A percentile compares a stretch with the other conserved stretches of the same genome.
Evolutionary conservation across 2,329 filamentous ascomycete species (phyloP).

Genomic region (Aureobasidium sp.): DNA sequence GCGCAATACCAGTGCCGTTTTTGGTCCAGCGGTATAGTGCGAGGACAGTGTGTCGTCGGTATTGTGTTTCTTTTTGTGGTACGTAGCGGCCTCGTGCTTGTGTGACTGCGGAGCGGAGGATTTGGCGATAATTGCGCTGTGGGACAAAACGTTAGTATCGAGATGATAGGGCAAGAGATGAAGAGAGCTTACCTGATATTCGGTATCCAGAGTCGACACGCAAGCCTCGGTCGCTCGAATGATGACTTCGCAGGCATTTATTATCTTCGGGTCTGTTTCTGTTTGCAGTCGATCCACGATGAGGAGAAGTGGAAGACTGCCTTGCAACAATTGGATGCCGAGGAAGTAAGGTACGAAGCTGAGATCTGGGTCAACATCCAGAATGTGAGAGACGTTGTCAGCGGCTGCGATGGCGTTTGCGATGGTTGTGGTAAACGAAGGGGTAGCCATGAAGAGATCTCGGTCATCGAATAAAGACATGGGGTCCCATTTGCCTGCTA

Average conservation of each 20-base stretch:
- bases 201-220: slow-evolving; percentile 9
- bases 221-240: slow-evolving; percentile 12
- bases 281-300: slow-evolving; percentile 13
- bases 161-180: neutral
- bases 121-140: slow-evolving; percentile 10
- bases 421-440: slow-evolving; percentile 10
- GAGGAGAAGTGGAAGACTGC: slow-evolving; percentile 9
- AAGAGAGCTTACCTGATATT: slow-evolving; percentile 1
- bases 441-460: slow-evolving; percentile 13
- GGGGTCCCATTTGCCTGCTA: slow-evolving; percentile 12
- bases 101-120: slow-evolving; percentile 9
- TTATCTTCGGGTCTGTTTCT: slow-evolving; percentile 11
- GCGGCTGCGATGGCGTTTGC: slow-evolving; percentile 12
- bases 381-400: slow-evolving; percentile 8
- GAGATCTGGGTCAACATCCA: slow-evolving; percentile 11
- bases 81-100: slow-evolving; percentile 12
- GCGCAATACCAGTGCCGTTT: slow-evolving; percentile 9
- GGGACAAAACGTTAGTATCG: neutral
- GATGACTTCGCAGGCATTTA: slow-evolving; percentile 12
- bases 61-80: slow-evolving; percentile 12
- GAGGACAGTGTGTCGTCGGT: slow-evolving; percentile 8
- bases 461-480: slow-evolving; percentile 11
- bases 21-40: slow-evolving; percentile 11
- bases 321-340: slow-evolving; percentile 8
- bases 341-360: slow-evolving; percentile 11